Percentiles rank a stretch among this genome's conserved stretches.
Evolutionary conservation across 1,284 basidiomycete species (phyloP).

Genomic region (Ustilago esculenta): DNA sequence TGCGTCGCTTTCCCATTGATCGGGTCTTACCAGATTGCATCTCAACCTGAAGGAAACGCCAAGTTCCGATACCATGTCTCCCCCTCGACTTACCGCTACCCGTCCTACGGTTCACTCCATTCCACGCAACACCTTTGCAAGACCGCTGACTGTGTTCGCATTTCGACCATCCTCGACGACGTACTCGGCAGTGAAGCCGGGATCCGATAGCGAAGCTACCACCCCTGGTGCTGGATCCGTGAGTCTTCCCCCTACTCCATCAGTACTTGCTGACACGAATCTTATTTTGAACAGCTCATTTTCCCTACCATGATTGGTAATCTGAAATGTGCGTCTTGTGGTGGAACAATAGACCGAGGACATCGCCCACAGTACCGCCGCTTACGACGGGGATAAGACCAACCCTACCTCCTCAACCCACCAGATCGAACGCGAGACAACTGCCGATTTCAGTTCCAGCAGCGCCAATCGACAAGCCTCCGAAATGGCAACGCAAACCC

Average conservation of each 20-base stretch:
- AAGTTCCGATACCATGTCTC: too few species aligned
- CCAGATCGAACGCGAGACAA: slow-evolving; percentile 25
- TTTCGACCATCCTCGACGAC: neutral
- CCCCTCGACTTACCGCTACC: too few species aligned
- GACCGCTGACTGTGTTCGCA: too few species aligned
- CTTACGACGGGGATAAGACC: slow-evolving; percentile 25
- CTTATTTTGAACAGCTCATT: too few species aligned
- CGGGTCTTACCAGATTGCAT: too few species aligned
- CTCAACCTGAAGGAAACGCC: too few species aligned
- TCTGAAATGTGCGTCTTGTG: too few species aligned
- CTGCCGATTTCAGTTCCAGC: slow-evolving; percentile 11
- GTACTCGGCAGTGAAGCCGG: slow-evolving; percentile 38
- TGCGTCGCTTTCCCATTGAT: too few species aligned
- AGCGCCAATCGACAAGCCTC: slow-evolving; percentile 16
- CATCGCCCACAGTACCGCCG: slow-evolving; percentile 29
- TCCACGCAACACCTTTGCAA: too few species aligned
- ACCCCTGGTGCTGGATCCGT: slow-evolving; percentile 35
- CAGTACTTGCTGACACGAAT: too few species aligned
- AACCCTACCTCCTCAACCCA: slow-evolving; percentile 9
- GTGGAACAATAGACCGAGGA: slow-evolving; percentile 44
- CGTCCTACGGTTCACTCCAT: too few species aligned
- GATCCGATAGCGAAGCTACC: slow-evolving; percentile 40
- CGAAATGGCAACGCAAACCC: slow-evolving; percentile 7
- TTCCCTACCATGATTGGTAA: too few species aligned
- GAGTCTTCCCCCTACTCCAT: slow-evolving; percentile 2